Evolutionary conservation across 371 early-diverging fungal genomes (phyloP).

Genomic region (Zychaea mexicana): DNA sequence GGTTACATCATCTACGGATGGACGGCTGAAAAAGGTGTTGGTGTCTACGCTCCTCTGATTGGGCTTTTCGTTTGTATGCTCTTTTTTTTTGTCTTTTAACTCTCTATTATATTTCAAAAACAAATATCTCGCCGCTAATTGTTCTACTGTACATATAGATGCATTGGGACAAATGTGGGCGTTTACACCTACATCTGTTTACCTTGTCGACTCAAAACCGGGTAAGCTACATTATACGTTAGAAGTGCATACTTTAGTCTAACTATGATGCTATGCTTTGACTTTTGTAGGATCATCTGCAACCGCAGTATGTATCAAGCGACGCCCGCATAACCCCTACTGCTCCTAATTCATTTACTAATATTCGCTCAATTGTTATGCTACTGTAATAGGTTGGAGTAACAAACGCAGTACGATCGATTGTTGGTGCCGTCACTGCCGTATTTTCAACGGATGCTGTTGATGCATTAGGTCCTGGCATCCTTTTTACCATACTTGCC

Average conservation of each 20-base stretch:
- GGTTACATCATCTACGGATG: slow-evolving; percentile 44
- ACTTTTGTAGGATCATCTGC: slow-evolving; percentile 25
- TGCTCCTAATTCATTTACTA: background rate
- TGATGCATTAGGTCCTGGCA: slow-evolving; percentile 24
- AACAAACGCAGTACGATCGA: slow-evolving; percentile 38
- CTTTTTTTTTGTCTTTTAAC: background rate
- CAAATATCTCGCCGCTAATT: background rate
- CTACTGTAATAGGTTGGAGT: slow-evolving; percentile 21
- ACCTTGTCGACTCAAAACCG: slow-evolving; percentile 20
- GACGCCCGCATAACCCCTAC: background rate
- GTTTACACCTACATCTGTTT: slow-evolving; percentile 21
- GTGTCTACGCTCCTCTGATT: slow-evolving; percentile 23
- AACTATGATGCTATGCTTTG: slow-evolving; percentile 8
- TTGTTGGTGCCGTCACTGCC: slow-evolving; percentile 34
- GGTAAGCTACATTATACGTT: background rate
- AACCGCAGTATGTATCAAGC: slow-evolving; percentile 18
- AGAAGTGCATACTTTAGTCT: background rate
- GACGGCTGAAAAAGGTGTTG: slow-evolving; percentile 25
- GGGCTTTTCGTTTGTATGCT: slow-evolving; percentile 31
- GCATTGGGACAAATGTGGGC: slow-evolving; percentile 30
- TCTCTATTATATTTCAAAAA: background rate
- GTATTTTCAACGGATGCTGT: slow-evolving; percentile 23
- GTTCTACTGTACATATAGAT: slow-evolving; percentile 11
- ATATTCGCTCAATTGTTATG: background rate
- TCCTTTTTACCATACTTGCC: slow-evolving; percentile 27